Evolutionary conservation across 139 green algal species (phyloP).

Genomic region (Haematococcus lacustris): DNA sequence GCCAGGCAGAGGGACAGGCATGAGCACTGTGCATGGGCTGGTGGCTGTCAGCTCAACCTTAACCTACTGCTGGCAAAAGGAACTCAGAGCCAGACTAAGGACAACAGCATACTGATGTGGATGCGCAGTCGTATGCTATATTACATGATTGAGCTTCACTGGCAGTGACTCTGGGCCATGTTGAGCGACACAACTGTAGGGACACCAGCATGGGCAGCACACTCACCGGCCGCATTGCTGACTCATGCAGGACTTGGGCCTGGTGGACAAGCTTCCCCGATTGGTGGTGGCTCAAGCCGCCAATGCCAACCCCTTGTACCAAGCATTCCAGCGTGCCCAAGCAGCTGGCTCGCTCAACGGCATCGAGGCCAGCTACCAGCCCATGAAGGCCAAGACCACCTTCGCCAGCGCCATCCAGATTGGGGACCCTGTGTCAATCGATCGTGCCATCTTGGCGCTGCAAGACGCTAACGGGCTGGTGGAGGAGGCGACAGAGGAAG

Average conservation of each 20-base stretch:
- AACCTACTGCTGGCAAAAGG: no score
- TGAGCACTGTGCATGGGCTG: no score
- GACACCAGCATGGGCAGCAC: conserved; percentile 7
- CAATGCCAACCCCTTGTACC: conserved; percentile 98
- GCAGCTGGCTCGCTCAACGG: conserved; percentile 11
- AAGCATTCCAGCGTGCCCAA: conserved; percentile 58
- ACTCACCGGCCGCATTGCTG: no score
- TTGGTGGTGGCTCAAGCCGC: conserved; percentile 79
- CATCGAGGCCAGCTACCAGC: conserved; percentile 70
- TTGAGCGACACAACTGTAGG: no score
- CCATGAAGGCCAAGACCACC: conserved; percentile 89
- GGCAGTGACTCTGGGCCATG: no score
- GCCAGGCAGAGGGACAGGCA: no score
- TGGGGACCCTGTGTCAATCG: conserved; percentile 95
- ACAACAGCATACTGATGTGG: no score
- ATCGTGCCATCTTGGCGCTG: conserved; percentile 95
- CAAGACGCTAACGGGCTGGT: conserved; percentile 86
- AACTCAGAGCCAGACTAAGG: no score
- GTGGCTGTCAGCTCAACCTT: no score
- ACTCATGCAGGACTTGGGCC: conserved; percentile 94
- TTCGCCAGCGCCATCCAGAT: conserved; percentile 97
- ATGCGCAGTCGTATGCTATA: no score
- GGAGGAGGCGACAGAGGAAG: conserved; percentile 97
- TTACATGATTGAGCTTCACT: no score
- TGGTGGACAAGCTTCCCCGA: conserved; percentile 86